These are phyloP conservation scores for Microdochium nivale DNA, from an alignment of 2,329 filamentous ascomycete species.

Conservation along the genomic window DNA sequence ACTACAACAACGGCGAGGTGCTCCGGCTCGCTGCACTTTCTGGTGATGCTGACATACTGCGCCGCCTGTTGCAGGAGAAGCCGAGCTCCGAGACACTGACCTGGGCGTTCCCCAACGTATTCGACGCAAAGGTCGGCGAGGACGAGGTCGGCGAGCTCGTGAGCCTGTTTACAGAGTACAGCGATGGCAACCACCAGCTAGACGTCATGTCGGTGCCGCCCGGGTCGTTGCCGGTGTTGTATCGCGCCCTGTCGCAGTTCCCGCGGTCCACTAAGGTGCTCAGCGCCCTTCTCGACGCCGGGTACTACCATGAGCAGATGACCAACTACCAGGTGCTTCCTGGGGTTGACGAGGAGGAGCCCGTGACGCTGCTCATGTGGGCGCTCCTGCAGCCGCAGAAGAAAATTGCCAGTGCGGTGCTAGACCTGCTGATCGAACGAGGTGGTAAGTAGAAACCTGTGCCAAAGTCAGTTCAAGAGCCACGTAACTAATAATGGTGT, in stretches of 20 bases:
- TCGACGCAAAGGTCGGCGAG: conserved; percentile 41
- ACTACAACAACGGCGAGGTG: conserved; percentile 43
- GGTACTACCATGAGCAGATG: conserved; percentile 51
- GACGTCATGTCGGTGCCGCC: conserved; percentile 38
- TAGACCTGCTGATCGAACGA: conserved; percentile 44
- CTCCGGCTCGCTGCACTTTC: conserved; percentile 44
- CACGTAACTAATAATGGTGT: neutral
- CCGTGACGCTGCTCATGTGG: conserved; percentile 51
- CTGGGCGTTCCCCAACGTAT: conserved; percentile 46
- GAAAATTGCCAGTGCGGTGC: conserved; percentile 47
- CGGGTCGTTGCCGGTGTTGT: conserved; percentile 36
- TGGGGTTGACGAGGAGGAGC: conserved; percentile 40
- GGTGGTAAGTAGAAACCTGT: conserved; percentile 18
- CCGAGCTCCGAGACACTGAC: conserved; percentile 42
- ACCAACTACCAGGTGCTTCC: conserved; percentile 33
- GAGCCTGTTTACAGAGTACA: conserved; percentile 40
- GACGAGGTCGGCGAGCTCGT: conserved; percentile 42
- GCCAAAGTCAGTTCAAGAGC: neutral
- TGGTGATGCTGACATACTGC: conserved; percentile 40
- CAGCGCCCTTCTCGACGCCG: conserved; percentile 43
- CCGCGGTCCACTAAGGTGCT: conserved; percentile 46
- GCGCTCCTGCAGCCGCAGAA: conserved; percentile 55
- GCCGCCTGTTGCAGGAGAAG: conserved; percentile 37
- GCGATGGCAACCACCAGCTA: conserved; percentile 36
- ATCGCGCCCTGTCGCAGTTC: conserved; percentile 44